Percentiles rank a stretch among this genome's conserved stretches.
Conservation (phyloP, 371 early-diverging fungal species). For the Lichtheimia ramosa region DNA sequence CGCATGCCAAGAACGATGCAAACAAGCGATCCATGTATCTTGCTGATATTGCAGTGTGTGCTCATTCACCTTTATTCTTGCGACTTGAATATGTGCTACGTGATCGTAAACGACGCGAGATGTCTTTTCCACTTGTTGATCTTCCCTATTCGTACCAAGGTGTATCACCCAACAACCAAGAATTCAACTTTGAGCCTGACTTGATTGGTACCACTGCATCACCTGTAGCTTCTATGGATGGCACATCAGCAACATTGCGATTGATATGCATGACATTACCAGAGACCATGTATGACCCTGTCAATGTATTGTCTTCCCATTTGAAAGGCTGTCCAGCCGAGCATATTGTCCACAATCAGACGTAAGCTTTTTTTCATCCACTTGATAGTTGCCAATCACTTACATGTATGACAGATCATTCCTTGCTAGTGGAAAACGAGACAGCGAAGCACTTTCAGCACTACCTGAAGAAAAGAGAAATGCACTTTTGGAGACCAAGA, state of each 20-base stretch:
- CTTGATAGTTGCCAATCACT: no score
- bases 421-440: constrained; percentile 27
- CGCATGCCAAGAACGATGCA: constrained; percentile 46
- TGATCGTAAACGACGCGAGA: constrained; percentile 26
- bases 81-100: constrained; percentile 69
- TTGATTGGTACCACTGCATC: constrained; percentile 63
- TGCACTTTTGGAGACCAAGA: constrained; percentile 61
- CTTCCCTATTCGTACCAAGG: constrained; percentile 61
- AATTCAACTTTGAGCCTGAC: constrained; percentile 59
- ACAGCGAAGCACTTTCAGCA: constrained; percentile 40
- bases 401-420: constrained; percentile 20
- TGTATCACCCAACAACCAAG: constrained; percentile 27
- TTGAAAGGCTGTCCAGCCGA: constrained; percentile 31
- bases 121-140: constrained; percentile 54
- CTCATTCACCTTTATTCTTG: constrained; percentile 63
- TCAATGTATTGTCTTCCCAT: constrained; percentile 25
- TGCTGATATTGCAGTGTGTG: constrained; percentile 57
- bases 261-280: constrained; percentile 68
- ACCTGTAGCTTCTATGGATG: constrained; percentile 73
- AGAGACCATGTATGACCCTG: constrained; percentile 39
- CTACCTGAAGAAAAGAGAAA: constrained; percentile 56
- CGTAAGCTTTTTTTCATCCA: constrained; percentile 21
- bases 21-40: constrained; percentile 48
- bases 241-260: constrained; percentile 67
- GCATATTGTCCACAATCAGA: constrained; percentile 21